Evolutionary conservation across 2,329 filamentous ascomycete genomes (phyloP), one percentile per base, ranked within the genome.

Genomic region (Ceratocystiopsis brevicomis): DNA sequence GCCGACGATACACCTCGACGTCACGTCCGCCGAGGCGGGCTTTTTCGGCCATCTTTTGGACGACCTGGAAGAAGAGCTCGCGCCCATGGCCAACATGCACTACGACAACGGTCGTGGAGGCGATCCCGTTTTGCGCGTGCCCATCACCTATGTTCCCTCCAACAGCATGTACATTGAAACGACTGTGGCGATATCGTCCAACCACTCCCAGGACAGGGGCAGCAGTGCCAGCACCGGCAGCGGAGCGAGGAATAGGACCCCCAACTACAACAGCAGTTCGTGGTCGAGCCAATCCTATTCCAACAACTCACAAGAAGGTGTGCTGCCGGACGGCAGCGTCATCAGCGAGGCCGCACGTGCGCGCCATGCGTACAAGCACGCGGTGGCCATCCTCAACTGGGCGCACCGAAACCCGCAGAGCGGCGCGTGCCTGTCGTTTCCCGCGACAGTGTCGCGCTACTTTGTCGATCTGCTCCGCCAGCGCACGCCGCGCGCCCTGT

Each of bases 361-460:
- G 0, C 62, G 62, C 16, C 70, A 73, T 49, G 73, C 69, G 11
- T 79, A 78, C 51, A 66, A 69, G 16, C 75, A 79, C 51, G 71
- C 74, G 15, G 69, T 78, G n/a, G 71, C 73, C 16, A 73, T 76
- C 9, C 62, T 79, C 9, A 77, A 78, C 52, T 79, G 74, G 74
- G 72, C 73, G 1, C 73, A 78, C 52, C 68, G 67, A 52, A 73
- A 71, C 44, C 71, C 71, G 3, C 65, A 71, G 48, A 68, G 69
- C 34, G 68, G 68, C 10, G 71, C 73, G 1, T 67, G 73, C 2
- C 65, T 79, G 5, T 63, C 75, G 44, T 75, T 80, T 57, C 74
- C 78, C 1, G 74, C 75, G 15, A 76, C 73, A 3, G 73, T 81
- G 6, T 76, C 66, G 13, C 71, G 67, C 45, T 71, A 64, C 17